A percentile compares a stretch with the other conserved stretches of the same genome.
These are phyloP conservation scores for Thermothelomyces thermophilus DNA, from an alignment of 2,329 filamentous ascomycete genomes.

Conservation along the genomic window DNA sequence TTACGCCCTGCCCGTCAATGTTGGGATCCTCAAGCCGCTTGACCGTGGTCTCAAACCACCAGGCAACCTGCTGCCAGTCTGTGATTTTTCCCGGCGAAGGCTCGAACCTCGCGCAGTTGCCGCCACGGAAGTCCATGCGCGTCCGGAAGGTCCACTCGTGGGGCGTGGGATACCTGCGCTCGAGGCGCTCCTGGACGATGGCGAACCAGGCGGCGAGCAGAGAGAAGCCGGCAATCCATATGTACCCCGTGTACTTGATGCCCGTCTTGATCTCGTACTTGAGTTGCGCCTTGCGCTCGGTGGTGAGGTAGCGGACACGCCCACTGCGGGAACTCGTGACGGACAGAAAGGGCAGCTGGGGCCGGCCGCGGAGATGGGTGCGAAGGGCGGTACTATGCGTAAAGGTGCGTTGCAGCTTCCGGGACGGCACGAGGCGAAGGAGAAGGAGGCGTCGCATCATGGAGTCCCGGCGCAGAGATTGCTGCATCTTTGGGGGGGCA, in stretches of 20 bases:
- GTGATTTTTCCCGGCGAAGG: constrained; percentile 44
- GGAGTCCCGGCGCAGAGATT: background rate
- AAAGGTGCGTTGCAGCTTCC: constrained; percentile 39
- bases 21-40: constrained; percentile 61
- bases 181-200: constrained; percentile 65
- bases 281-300: constrained; percentile 64
- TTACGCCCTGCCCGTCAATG: constrained; percentile 61
- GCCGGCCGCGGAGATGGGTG: constrained; percentile 31
- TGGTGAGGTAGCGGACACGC: constrained; percentile 68
- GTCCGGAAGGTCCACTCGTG: constrained; percentile 72
- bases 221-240: constrained; percentile 59
- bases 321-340: constrained; percentile 36
- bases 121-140: constrained; percentile 60
- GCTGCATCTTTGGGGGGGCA: background rate
- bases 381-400: constrained; percentile 48
- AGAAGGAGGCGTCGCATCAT: constrained; percentile 37
- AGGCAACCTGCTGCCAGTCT: constrained; percentile 65
- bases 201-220: constrained; percentile 57
- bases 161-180: constrained; percentile 72
- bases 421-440: constrained; percentile 26
- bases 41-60: constrained; percentile 54
- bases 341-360: constrained; percentile 46
- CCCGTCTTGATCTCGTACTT: constrained; percentile 64
- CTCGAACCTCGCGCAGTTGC: constrained; percentile 52
- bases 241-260: constrained; percentile 57